Base-by-base conservation (phyloP, 2,329 filamentous ascomycete genomes). In the Endocalyx cinctus region DNA sequence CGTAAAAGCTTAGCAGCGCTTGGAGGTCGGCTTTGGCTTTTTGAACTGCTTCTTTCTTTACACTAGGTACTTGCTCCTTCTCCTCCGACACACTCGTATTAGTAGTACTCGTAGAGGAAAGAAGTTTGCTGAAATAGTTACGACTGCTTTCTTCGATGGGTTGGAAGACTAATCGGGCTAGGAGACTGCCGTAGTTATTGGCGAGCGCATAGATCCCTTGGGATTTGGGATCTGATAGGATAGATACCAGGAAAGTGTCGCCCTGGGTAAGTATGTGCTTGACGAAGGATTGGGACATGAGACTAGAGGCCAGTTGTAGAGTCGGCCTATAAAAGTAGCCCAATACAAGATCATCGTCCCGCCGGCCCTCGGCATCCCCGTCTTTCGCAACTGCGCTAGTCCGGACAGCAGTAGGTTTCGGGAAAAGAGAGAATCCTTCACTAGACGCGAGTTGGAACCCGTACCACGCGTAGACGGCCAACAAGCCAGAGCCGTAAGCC, bases 241-340 rank as follows among this genome's bases (percentile, higher is more conserved):
- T 64, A 12, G 85, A 82, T 43, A 98, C 82, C 31, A 97, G 78
- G 47, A 97, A 77, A 2, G 88, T 87, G 63, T 98, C 92, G 39
- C 90, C 92, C 62, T 97, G 88, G 0, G 92, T 97, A 33, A 98
- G 75, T 33, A 97, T 57, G 57, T 97, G 90, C 61, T 98, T 98
- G 51, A 97, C 78, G 14, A 87, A 63, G 22, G 86, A 89, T 62
- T 98, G 92, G 6, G 88, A 67, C 63, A 88, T 90, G 58, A 97
- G 77, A 51, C 83, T 94, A n/a, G 74, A 70, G 4, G 84, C 84
- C 4, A 97, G 74, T 12, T 73, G 73, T 17, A 92, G 64, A 2
- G 94, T 78, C 2, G 79, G 74, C 10, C 66, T 66, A 38, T 86
- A 84, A 54, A 96, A 87, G 41, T 74, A 73, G 3, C 69, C 69